These are phyloP conservation scores for Chaetomiaceae sp. DNA, from an alignment of 2,329 filamentous ascomycete genomes.

Conservation along the genomic window DNA sequence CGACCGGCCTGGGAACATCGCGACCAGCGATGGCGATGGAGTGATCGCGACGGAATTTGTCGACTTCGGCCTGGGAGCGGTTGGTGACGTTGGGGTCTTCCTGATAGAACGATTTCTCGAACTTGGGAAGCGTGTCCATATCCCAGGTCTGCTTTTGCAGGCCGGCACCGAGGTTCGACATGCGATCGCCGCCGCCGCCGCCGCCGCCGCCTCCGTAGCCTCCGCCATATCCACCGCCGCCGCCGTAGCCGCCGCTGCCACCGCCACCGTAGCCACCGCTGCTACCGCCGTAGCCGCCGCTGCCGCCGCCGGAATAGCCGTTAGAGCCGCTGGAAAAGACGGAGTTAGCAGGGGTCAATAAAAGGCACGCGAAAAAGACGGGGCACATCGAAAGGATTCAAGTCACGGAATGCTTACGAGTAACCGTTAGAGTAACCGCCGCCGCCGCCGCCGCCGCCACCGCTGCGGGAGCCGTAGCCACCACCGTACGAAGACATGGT, in stretches of 20 bases:
- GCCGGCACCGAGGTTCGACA: conserved; percentile 82
- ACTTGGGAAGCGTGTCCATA: conserved; percentile 74
- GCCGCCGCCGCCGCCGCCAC: conserved; percentile 39
- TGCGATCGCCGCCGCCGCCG: conserved; percentile 70
- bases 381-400: neutral
- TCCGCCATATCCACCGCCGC: conserved; percentile 55
- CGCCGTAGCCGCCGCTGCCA: conserved; percentile 38
- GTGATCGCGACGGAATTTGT: conserved; percentile 79
- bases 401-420: conserved; percentile 21
- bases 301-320: conserved; percentile 30
- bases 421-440: conserved; percentile 26
- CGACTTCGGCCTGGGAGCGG: conserved; percentile 73
- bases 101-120: conserved; percentile 99
- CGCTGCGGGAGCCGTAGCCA: conserved; percentile 38
- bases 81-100: conserved; percentile 73
- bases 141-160: conserved; percentile 90
- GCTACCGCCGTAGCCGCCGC: conserved; percentile 45
- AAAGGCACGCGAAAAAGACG: neutral
- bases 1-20: conserved; percentile 86
- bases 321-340: conserved; percentile 39
- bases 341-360: neutral
- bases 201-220: conserved; percentile 43
- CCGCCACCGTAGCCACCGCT: conserved; percentile 38
- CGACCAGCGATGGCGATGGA: conserved; percentile 75
- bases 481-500: conserved; percentile 26